Evolutionary conservation across 164 flowering plant species (phyloP).

Genomic region (Berberis thunbergii): DNA sequence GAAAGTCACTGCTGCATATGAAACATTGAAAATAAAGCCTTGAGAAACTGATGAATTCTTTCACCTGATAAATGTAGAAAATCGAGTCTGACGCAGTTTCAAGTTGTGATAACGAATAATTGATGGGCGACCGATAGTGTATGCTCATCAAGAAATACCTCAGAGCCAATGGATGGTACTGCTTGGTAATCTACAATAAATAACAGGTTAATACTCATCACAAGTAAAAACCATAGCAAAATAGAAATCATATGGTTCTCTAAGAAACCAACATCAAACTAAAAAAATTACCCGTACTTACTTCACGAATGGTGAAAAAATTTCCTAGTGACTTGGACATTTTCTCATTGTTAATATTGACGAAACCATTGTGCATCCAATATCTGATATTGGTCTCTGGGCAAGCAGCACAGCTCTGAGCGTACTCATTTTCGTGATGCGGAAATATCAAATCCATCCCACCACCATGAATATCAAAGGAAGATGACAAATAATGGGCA

Average conservation of each 20-base stretch:
- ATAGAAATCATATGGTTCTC: neutral
- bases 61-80: constrained; percentile 78
- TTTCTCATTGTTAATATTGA: constrained; percentile 71
- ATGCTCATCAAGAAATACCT: constrained; percentile 76
- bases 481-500: constrained; percentile 53
- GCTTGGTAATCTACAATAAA: constrained; percentile 46
- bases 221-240: neutral
- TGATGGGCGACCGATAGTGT: constrained; percentile 84
- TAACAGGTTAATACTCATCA: neutral
- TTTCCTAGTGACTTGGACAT: constrained; percentile 92
- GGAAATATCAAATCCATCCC: constrained; percentile 92
- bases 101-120: constrained; percentile 52
- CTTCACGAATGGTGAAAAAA: constrained; percentile 86
- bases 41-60: neutral
- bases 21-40: neutral
- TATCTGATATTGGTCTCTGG: constrained; percentile 51
- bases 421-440: constrained; percentile 96
- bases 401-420: constrained; percentile 88
- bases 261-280: neutral
- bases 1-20: neutral
- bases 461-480: constrained; percentile 95
- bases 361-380: constrained; percentile 97
- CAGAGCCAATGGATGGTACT: constrained; percentile 83
- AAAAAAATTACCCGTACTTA: constrained; percentile 14
- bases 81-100: constrained; percentile 72